Evolutionary conservation across 495 filamentous ascomycete species (phyloP).

Genomic region (Lophiotrema nucula): DNA sequence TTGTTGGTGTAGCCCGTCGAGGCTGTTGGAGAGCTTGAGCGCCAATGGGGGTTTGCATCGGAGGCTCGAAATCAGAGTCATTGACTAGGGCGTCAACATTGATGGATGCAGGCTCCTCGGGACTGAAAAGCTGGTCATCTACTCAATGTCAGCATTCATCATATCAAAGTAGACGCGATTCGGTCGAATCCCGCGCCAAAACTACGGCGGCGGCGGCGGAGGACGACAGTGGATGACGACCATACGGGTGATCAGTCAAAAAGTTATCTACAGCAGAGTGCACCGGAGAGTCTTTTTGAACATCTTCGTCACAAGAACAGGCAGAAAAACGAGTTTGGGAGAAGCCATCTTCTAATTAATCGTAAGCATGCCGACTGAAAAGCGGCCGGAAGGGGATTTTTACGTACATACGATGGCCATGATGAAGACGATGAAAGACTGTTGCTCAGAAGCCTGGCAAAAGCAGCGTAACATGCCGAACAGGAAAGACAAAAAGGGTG

Average conservation of each 20-base stretch:
- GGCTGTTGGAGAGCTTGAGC: conserved; percentile 41
- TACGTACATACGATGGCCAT: conserved; percentile 44
- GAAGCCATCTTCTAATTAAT: conserved; percentile 36
- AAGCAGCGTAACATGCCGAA: conserved; percentile 27
- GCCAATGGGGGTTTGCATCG: conserved; percentile 44
- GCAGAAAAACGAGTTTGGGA: conserved; percentile 19
- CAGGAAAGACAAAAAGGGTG: conserved; percentile 14
- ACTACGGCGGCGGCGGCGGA: neutral
- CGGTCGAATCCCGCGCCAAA: no score
- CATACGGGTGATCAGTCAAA: neutral
- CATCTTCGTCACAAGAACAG: conserved; percentile 34
- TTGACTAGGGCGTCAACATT: conserved; percentile 60
- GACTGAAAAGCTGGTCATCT: conserved; percentile 55
- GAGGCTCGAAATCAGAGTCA: conserved; percentile 41
- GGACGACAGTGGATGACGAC: neutral
- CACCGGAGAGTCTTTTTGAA: conserved; percentile 15
- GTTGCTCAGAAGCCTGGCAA: conserved; percentile 25
- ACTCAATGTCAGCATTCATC: conserved; percentile 31
- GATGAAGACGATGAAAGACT: conserved; percentile 39
- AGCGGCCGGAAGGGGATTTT: conserved; percentile 39
- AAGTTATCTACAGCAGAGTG: conserved; percentile 23
- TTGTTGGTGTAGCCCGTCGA: conserved; percentile 55
- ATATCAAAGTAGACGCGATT: no score
- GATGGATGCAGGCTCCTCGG: conserved; percentile 53
- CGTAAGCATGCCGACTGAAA: conserved; percentile 33